Base-by-base conservation (phyloP, 2,329 filamentous ascomycete genomes). In the Calonectria crousiana region DNA sequence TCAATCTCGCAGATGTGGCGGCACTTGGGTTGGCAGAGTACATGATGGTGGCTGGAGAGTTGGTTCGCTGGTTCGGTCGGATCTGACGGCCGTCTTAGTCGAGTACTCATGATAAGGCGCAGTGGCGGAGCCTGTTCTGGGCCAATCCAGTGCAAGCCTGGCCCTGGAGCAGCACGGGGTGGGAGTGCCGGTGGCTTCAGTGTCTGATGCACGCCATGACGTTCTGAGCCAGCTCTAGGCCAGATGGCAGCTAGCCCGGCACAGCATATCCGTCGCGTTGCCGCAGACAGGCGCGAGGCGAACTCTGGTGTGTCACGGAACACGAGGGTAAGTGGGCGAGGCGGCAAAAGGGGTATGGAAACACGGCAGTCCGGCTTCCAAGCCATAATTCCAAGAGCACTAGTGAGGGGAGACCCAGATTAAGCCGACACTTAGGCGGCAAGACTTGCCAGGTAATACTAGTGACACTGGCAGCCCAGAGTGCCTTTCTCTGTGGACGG, bases 201-300 rank as follows among this genome's bases (percentile, higher is more conserved):
- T 41, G 44, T n/a, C 10, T 51, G 47, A 49, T 20, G 32, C 23
- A 52, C 34, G 34, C 65, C 34, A 67, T 67, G 65, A 67, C 65
- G 65, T 52, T 28, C n/a, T 6, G 18, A n/a, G 49, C 13, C 41
- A 36, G 44, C 13, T 66, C 30, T 8, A 32, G 62, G 47, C 49
- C 23, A 28, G 20, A 52, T 38, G 53, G 56, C 68, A 44, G 32
- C 44, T 44, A 53, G 23, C 49, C 47, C 58, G 68, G 68, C 68
- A 70, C 68, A 34, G 26, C 44, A 70, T 70, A 70, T 18, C 68
- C 68, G 68, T 26, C 47, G 28, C 52, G 32, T 60, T 51, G 47
- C 56, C 56, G 56, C 26, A 53, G 18, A 53, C 26, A 30, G 34
- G 53, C 38, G 56, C 26, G 38, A 68, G 23, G 36, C 11, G 26